Evolutionary conservation across 805 yeast genomes (phyloP), one percentile per base, ranked within the genome.

Genomic region (Blastobotrys parvus): DNA sequence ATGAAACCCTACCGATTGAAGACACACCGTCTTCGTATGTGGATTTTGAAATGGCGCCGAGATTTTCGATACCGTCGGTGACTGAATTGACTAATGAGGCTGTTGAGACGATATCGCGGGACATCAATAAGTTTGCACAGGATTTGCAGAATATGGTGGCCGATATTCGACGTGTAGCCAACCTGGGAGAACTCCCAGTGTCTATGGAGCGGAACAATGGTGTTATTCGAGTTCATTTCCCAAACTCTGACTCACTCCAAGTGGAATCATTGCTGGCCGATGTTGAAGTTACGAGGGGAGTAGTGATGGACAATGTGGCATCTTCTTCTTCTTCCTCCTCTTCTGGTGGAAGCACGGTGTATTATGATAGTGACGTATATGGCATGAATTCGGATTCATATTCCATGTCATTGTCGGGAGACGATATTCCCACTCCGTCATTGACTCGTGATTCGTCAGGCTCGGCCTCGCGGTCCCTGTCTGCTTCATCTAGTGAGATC

Each of bases 101-200:
- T n/a, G 45, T 75, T 43, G 55, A 51, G 11, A 59, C 62, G 19
- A 55, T 77, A 29, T 61, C 64, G 34, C 50, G 53, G 2, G 69
- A 69, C 43, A 50, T 71, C 21, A 44, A 38, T 27, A 38, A 45
- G 27, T 55, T 58, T 30, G 46, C 52, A 11, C 40, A 51, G 42
- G 53, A 59, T 34, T 60, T 74, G 44, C 69, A 72, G 48, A 50
- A 57, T 18, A 66, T 69, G 45, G 55, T 74, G 27, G 67, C 64
- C 16, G 69, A 66, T 30, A 61, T 78, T 25, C 60, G 67, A 48
- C 56, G 63, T 18, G 73, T 77, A 45, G 74, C 77, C 23, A 31
- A 29, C 18, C 74, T 80, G 44, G 92, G 92, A 2, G 77, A 78
- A 48, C 72, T 78, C 49, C 87, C 84, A 6, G 65, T 82, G 43